Evolutionary conservation across 2,329 filamentous ascomycete genomes (phyloP), one percentile per base, ranked within the genome.

Genomic region (Alternaria alternata): DNA sequence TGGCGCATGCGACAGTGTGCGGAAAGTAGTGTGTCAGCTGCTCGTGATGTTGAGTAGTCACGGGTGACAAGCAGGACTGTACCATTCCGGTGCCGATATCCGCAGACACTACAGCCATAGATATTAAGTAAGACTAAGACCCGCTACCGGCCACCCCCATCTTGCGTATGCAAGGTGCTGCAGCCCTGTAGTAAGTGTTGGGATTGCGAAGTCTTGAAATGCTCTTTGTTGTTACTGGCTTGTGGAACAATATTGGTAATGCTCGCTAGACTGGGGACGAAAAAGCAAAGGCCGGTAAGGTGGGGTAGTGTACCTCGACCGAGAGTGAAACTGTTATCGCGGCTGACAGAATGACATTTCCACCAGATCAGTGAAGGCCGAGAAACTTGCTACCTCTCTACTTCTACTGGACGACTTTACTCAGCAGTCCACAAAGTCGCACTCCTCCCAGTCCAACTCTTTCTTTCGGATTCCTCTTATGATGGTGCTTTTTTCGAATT

Each of bases 361-460:
- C 28, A 14, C 30, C 32, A 49, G 22, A 7, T 34, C 30, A 36
- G 46, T 16, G 30, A 7, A 18, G 14, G 32, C 32, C 20, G 20
- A 48, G 30, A 3, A 14, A 1, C 18, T 6, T 1, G 32, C 20
- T 3, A 1, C 20, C 20, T 20, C 18, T 41, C 4, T 28, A 16
- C 20, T 6, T 11, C n/a, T 2, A n/a, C 26, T 26, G 22, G 51
- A 5, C 1, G 14, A 6, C 24, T 32, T 28, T 38, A 64, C 58
- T 60, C 54, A 7, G 59, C 57, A 51, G 51, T 62, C 54, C 44
- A 61, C 12, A 62, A 32, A 18, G 38, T 38, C 22, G 59, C 59
- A 44, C 66, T 62, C 14, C 36, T 54, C 16, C 62, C 57, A 28
- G 30, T 52, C 56, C 56, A 57, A 9, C 26, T 41, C 7, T 49